Base-by-base conservation (phyloP, 495 filamentous ascomycete genomes). In the Tuber calosporum region DNA sequence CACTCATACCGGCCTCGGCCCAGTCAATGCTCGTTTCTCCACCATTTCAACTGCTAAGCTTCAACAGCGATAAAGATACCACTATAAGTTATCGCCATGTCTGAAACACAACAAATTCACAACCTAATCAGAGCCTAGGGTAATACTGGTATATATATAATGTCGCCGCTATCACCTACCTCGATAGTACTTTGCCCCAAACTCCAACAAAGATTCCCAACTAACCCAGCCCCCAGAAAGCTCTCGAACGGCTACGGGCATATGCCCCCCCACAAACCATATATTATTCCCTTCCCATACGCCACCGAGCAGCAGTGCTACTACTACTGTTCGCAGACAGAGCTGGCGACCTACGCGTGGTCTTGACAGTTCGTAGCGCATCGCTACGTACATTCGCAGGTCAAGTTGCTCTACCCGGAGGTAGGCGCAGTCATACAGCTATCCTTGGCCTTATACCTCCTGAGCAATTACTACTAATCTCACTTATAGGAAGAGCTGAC, bases 331-430 rank as follows among this genome's bases (percentile, higher is more conserved):
- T 93, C 81, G 91, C 92, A 42, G 93, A 96, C 80, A 85, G 86
- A 26, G 83, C 85, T 48, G 93, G 93, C 15, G 90, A 94, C 66
- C 83, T 97, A 40, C 84, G 89, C 62, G 90, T 96, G 13, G 93
- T 97, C 30, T 87, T 97, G 71, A 97, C 93, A 37, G 92, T 97
- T 83, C 88, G 93, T 73, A 90, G 93, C 41, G 87, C 89, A 71
- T 91, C 87, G 48, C 82, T 97, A 74, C 88, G 89, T 30, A 87
- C 84, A 76, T 90, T 88, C 77, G 66, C 87, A 81, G 93, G 93
- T 34, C 92, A 97, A 81, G 93, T 91, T 68, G 93, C 93, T 73
- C 87, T 97, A 73, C 93, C 93, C 1, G 93, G 93, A 45, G 93
- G 92, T 82, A 88, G 86, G 84, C 85, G 85, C 53, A 34, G 53